Conservation (phyloP, 176 grass and related monocot species). For the Alopecurus myosuroides region DNA sequence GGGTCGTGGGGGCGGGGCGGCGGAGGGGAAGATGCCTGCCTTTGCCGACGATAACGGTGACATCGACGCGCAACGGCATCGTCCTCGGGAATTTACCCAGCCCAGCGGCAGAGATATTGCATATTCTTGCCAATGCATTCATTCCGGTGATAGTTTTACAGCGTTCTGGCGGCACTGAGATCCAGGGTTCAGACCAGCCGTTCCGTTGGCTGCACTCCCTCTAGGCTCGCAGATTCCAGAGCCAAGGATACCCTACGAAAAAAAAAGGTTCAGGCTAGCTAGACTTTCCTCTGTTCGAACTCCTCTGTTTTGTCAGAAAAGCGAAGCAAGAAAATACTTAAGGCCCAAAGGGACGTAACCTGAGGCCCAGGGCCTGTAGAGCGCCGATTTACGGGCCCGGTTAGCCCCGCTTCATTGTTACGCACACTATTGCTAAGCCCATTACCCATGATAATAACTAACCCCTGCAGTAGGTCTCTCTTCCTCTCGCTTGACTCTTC, state of each 20-base stretch:
- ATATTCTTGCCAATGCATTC: background rate
- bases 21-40: background rate
- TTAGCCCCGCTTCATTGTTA: background rate
- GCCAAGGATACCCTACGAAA: too few relatives aligned
- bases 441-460: background rate
- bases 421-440: background rate
- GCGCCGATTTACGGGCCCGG: background rate
- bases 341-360: background rate
- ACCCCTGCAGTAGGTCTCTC: background rate
- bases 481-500: slow-evolving; percentile 1
- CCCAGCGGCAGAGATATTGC: background rate
- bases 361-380: background rate
- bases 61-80: background rate
- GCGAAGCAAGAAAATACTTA: background rate
- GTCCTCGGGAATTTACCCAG: background rate
- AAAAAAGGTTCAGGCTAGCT: too few relatives aligned
- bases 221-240: too few relatives aligned
- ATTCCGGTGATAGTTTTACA: background rate
- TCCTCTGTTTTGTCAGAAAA: background rate
- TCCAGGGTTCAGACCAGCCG: too few relatives aligned
- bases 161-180: too few relatives aligned
- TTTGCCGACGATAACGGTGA: background rate
- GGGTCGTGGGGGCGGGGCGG: background rate
- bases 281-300: too few relatives aligned
- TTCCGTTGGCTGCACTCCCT: too few relatives aligned